Evolutionary conservation across 208 protist species (phyloP).

Genomic region (Wallacemonas sp.): DNA sequence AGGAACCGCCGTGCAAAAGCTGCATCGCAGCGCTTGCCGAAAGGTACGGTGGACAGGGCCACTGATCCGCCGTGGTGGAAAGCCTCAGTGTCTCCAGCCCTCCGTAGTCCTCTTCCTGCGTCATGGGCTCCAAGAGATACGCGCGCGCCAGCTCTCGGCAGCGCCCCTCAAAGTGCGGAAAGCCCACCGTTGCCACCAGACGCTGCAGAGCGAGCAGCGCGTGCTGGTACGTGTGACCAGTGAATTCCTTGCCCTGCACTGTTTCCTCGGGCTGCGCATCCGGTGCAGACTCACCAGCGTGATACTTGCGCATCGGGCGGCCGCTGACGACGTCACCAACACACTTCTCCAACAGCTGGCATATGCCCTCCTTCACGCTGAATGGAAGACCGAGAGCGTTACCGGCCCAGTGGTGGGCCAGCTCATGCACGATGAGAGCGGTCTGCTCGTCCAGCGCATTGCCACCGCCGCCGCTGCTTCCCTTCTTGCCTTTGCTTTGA

Average conservation of each 20-base stretch:
- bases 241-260: slow-evolving; percentile 72
- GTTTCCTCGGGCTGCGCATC: slow-evolving; percentile 13
- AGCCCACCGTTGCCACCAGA: slow-evolving; percentile 31
- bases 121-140: slow-evolving; percentile 17
- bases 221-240: slow-evolving; percentile 56
- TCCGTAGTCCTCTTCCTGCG: slow-evolving; percentile 14
- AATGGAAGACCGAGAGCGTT: slow-evolving; percentile 84
- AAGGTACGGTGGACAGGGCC: not conserved
- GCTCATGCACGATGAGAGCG: slow-evolving; percentile 82
- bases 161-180: slow-evolving; percentile 26
- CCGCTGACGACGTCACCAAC: slow-evolving; percentile 32
- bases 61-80: not conserved
- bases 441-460: slow-evolving; percentile 26
- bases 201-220: slow-evolving; percentile 35
- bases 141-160: slow-evolving; percentile 27
- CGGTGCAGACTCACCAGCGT: not conserved
- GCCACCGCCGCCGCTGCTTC: not conserved
- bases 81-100: slow-evolving; percentile 12
- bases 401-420: slow-evolving; percentile 85
- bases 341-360: slow-evolving; percentile 72
- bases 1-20: not conserved
- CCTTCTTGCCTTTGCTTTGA: not conserved
- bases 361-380: slow-evolving; percentile 85
- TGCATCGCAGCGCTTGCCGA: not conserved
- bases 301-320: slow-evolving; percentile 7